These are phyloP conservation scores for Yarrowia phangngaensis DNA, from an alignment of 805 yeast genomes.

Conservation along the genomic window DNA sequence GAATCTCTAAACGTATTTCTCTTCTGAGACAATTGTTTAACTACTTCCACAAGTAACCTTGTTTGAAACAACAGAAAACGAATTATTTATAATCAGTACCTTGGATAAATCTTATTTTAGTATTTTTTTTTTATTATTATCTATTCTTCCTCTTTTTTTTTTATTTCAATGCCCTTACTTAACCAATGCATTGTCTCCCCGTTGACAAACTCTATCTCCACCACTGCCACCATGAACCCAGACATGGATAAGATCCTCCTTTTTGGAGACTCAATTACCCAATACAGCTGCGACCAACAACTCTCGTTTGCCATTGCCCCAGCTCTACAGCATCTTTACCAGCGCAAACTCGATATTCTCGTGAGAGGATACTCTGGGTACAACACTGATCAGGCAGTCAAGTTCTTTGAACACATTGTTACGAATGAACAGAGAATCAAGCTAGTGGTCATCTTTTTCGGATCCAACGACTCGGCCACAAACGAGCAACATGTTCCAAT, in stretches of 20 bases:
- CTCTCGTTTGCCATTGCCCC: conserved; percentile 51
- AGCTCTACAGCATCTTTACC: conserved; percentile 42
- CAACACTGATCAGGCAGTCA: conserved; percentile 57
- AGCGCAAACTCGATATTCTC: conserved; percentile 61
- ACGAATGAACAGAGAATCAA: conserved; percentile 46
- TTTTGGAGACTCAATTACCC: conserved; percentile 71
- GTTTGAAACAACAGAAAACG: too few species aligned
- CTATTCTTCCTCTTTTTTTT: too few species aligned
- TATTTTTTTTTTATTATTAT: too few species aligned
- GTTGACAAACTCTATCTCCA: background rate
- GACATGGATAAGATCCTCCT: conserved; percentile 48
- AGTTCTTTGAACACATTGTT: conserved; percentile 51
- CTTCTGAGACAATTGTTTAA: too few species aligned
- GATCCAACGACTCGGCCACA: conserved; percentile 69
- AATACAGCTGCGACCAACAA: conserved; percentile 46
- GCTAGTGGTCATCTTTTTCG: conserved; percentile 54
- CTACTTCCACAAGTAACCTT: too few species aligned
- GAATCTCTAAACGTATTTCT: too few species aligned
- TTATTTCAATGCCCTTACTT: conserved; percentile 29
- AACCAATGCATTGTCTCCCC: conserved; percentile 37
- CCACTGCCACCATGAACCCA: conserved; percentile 7
- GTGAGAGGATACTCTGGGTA: conserved; percentile 79
- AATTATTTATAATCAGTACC: too few species aligned
- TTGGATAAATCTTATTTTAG: too few species aligned
- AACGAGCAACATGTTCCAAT: conserved; percentile 52